Base-by-base conservation (phyloP, 768 basidiomycete genomes). In the Lyophyllum atratum region DNA sequence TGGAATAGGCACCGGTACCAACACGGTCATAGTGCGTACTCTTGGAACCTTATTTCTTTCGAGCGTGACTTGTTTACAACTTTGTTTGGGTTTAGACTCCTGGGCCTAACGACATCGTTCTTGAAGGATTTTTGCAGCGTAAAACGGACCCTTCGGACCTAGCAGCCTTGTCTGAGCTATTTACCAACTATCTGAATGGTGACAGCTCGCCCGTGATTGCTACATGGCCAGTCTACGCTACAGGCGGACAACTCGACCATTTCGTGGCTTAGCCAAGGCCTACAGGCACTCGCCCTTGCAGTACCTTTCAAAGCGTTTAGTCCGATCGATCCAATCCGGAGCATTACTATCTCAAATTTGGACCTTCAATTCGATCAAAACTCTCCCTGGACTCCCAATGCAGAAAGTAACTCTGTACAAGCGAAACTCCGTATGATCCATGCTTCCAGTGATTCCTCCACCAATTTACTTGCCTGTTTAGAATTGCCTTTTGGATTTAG, bases 401-500 rank as follows among this genome's bases (percentile, higher is more conserved):
- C 81, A 4, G 74, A 79, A 55, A 87, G 85, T 62, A 76, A 81
- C 56, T 77, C 80, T n/a, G 80, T 90, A 17, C 74, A 80, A 24
- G 89, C 88, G 10, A 70, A 68, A 22, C 75, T 90, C 59, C 67
- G 85, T 86, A 69, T 54, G 78, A 67, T 25, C 19, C 22, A 7
- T 28, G 19, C 26, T 55, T n/a, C 42, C 43, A 37, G 24, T 24
- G 2, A 10, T 28, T 15, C 11, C 14, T 51, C 47, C 26, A n/a
- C n/a, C 28, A 31, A 19, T 46, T 55, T 56, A 31, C 52, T 12
- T 54, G 28, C 17, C 54, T 54, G 48, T 53, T 43, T 56, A 87
- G 87, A 80, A 59, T 71, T 91, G 34, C 89, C 89, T 29, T 91
- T 91, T 58, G 89, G 89, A 10, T 91, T 91, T 68, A 72, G 71